A percentile compares a stretch with the other conserved stretches of the same genome.
Evolutionary conservation across 768 basidiomycete species (phyloP).

Genomic region (Lactifluus echinatus): DNA sequence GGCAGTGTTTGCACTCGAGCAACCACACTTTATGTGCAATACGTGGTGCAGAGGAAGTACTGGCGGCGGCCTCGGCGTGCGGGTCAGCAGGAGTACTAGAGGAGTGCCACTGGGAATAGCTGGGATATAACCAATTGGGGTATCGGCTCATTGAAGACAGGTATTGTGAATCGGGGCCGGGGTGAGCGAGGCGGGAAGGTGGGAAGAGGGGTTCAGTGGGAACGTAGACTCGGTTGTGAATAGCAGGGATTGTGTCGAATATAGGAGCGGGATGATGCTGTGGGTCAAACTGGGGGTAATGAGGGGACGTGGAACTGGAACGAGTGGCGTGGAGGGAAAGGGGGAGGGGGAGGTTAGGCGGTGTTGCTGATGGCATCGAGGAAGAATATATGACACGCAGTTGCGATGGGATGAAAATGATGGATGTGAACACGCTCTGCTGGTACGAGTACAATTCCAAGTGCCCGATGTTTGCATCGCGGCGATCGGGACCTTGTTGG

Average conservation of each 20-base stretch:
- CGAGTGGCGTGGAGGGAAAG: not conserved
- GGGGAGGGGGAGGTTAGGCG: conserved; percentile 5
- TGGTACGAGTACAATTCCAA: not conserved
- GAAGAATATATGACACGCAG: not conserved
- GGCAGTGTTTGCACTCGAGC: conserved; percentile 67
- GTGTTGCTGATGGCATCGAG: conserved; percentile 15
- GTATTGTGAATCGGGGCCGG: not conserved
- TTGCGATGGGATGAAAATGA: not conserved
- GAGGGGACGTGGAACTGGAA: no score
- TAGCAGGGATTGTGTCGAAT: not conserved
- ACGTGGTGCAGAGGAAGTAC: conserved; percentile 34
- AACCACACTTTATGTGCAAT: conserved; percentile 72
- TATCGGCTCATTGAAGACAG: conserved; percentile 2
- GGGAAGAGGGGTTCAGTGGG: not conserved
- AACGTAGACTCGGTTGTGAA: not conserved
- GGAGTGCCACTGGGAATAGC: conserved; percentile 10
- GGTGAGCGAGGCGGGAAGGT: not conserved
- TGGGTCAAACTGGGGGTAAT: no score
- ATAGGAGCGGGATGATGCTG: conserved; percentile 14
- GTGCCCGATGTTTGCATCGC: not conserved
- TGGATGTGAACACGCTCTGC: not conserved
- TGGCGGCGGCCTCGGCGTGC: not conserved
- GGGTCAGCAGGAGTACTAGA: not conserved
- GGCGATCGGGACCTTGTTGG: no score
- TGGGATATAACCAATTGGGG: conserved; percentile 2